Evolutionary conservation across 805 yeast species (phyloP), one percentile per base, ranked within the genome.

Genomic region (Candida sithepensis): DNA sequence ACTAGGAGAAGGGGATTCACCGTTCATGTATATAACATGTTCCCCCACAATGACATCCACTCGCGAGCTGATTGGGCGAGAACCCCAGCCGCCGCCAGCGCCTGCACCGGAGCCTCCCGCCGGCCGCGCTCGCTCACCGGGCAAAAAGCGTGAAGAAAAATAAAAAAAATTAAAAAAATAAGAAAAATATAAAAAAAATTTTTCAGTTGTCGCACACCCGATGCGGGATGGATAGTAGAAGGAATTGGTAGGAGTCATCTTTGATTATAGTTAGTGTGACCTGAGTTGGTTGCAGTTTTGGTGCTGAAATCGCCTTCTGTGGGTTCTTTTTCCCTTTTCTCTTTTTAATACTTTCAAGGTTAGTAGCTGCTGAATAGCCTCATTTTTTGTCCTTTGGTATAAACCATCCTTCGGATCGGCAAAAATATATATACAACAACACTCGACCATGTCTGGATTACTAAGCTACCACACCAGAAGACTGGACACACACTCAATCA

Each of bases 381-480:
- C n/a, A n/a, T n/a, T n/a, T n/a, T n/a, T n/a, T n/a, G n/a, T n/a
- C n/a, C n/a, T n/a, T n/a, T n/a, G n/a, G n/a, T n/a, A n/a, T n/a
- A n/a, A n/a, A n/a, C n/a, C 28, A n/a, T 23, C 14, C 9, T 7
- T n/a, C 23, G n/a, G 1, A 22, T 22, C 26, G 3, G 3, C 18
- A 22, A 18, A 10, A 19, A 19, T 6, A 37, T n/a, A 10, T 14
- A 23, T 5, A 24, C 28, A 4, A 39, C 14, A 13, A 22, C 8
- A n/a, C 6, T 14, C 13, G 3, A 33, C 7, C 18, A 46, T 46
- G 48, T 26, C 42, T 14, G 48, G 42, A 20, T 28, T 46, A 10
- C 23, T 42, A 13, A 38, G 41, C n/a, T 30, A 28, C 21, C 20
- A 23, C 2, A 13, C 39, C 12, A 39, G 39, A 19, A 23, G 18